Base-by-base conservation (phyloP, 805 yeast species). In the Blastobotrys attinorum region DNA sequence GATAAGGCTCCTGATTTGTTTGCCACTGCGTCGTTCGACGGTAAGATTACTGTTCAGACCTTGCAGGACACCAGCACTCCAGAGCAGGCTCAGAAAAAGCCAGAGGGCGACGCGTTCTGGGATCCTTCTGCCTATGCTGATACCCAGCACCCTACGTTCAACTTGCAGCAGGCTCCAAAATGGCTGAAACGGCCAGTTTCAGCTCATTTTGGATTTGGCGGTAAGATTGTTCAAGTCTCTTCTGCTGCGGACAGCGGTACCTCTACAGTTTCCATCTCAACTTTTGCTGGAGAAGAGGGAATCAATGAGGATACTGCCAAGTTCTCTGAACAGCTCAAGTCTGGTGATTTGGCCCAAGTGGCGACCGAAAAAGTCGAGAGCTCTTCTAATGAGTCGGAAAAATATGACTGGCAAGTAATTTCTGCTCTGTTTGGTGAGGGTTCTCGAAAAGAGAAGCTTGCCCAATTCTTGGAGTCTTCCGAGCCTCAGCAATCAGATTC, bases 201-300 rank as follows among this genome's bases (percentile, higher is more conserved):
- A 39, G 96, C 82, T 11, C 68, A 78, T 2, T 92, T 94, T 72
- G 97, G 95, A 0, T 90, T 88, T 66, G 98, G 98, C 48, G 95
- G 96, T 42, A 87, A 86, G 65, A 61, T 92, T 33, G 89, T 83
- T 3, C 62, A 70, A 10, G 77, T 81, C 23, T 55, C 61, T 31
- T 64, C 67, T 7, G n/a, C n/a, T n/a, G n/a, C n/a, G n/a, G 66
- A 70, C 7, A 66, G 69, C 39, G 70, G 70, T 17, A 58, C 57
- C 54, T 68, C 77, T 22, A 45, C 62, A 4, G 61, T 52, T n/a
- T 23, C 77, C 16, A 60, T 61, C 20, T 56, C 67, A 20, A 57
- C 67, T 20, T 75, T 73, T 52, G 61, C 72, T 21, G 45, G 55
- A 8, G 71, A 68, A 40, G 65, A 61, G 11, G 50, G 56, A n/a